Evolutionary conservation across 345 rosid species (phyloP).

Genomic region (Brassica rapa): DNA sequence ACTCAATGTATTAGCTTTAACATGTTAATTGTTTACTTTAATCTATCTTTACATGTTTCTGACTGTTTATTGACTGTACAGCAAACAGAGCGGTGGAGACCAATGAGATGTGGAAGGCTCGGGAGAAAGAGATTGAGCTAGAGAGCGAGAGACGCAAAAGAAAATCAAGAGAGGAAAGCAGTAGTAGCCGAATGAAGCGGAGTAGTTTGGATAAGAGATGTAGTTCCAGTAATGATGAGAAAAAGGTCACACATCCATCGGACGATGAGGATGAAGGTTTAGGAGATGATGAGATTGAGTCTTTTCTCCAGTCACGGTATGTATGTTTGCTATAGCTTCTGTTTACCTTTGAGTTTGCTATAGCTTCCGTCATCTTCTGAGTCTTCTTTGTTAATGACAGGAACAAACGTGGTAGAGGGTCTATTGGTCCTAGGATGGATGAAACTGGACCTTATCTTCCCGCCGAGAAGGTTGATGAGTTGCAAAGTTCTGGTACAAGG

Average conservation of each 20-base stretch:
- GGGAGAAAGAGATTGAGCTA: constrained; percentile 71
- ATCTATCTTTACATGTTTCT: constrained; percentile 18
- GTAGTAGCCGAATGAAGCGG: constrained; percentile 37
- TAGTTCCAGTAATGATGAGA: constrained; percentile 25
- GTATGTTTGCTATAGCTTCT: not conserved
- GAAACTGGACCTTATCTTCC: constrained; percentile 88
- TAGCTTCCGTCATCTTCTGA: not conserved
- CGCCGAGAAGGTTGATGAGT: constrained; percentile 23
- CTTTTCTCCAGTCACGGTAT: constrained; percentile 82
- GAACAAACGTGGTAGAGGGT: constrained; percentile 83
- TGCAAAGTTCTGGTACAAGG: constrained; percentile 34
- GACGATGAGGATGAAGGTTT: constrained; percentile 61
- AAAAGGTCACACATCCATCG: constrained; percentile 36
- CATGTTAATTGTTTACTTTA: not conserved
- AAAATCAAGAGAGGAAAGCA: constrained; percentile 46
- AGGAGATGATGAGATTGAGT: constrained; percentile 70
- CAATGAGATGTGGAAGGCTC: constrained; percentile 80
- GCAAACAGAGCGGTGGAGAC: constrained; percentile 86
- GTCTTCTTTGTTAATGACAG: constrained; percentile 40
- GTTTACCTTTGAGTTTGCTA: constrained; percentile 1
- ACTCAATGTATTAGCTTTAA: not conserved
- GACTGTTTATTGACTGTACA: constrained; percentile 29
- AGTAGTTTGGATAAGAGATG: constrained; percentile 40
- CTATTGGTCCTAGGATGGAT: constrained; percentile 92
- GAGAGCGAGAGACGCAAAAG: constrained; percentile 48